Base-by-base conservation (phyloP, 78 protist genomes). In the Dictyostelium firmibasis region DNA sequence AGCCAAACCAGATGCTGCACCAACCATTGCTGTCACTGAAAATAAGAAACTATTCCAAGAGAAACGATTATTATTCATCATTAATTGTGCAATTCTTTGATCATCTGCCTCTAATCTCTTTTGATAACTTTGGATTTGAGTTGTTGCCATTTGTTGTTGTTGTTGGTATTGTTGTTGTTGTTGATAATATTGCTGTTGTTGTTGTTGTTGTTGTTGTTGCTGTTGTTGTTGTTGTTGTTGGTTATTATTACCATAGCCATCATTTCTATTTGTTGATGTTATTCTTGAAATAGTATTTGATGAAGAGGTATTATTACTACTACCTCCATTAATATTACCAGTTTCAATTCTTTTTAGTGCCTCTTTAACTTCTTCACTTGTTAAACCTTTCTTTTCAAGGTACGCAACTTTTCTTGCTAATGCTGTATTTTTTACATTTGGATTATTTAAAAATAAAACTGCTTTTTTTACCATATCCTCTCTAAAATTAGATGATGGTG, bases 401-500 rank as follows among this genome's bases (percentile, higher is more conserved):
- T 89, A 89, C 2, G 94, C 94, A 67, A 89, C 94, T 75, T 81
- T 89, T 78, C 87, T 78, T 16, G 53, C 94, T 1, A 89, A 53
- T 23, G 94, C 83, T 35, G 94, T 89, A 35, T 89, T 89, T 62
- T 81, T 78, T 18, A 89, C 94, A 35, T 44, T 81, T 78, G 94
- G 94, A 23, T 89, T 89, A 50, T 47, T 89, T 25, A 89, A 62
- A 47, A 89, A 89, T 33, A 85, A n/a, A 47, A 69, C 79, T n/a
- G 94, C 94, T 47, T 78, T 78, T n/a, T 78, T 78, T 23, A 89
- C 94, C 94, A 89, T 81, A 35, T 89, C 94, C 47, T 89, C 94
- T 89, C 94, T 89, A 20, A 89, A 57, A 70, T 81, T 81, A 41
- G 87, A 16, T 50, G 31, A 47, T 1, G 53, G 84, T 18, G 84